Evolutionary conservation across 495 filamentous ascomycete genomes (phyloP), one percentile per base, ranked within the genome.

Genomic region (Usnea hakonensis): DNA sequence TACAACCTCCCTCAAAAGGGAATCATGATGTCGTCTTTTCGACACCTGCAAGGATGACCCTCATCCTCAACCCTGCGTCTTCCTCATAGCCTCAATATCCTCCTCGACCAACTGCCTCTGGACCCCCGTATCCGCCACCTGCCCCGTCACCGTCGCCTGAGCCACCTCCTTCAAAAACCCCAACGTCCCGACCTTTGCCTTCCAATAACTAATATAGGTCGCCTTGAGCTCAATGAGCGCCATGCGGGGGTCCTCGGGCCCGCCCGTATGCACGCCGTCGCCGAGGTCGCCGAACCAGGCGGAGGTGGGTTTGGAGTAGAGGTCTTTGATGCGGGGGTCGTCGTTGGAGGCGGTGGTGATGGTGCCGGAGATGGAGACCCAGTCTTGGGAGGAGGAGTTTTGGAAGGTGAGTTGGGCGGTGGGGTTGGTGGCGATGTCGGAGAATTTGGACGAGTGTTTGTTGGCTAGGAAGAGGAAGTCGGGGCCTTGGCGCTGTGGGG

Each of bases 221-320:
- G 82, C 79, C 74, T 81, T 81, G 36, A 91, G 81, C 58, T 81
- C 80, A 57, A 93, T 88, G 50, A 91, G 68, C 32, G 78, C 81
- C 70, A 78, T 75, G 8, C 76, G 55, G 26, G 76, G 76, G 62
- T 79, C 76, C 5, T 76, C 70, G 0, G 71, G 55, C 10, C 55
- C 67, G 4, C 74, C 76, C 50, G 64, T 70, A 50, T 79, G 76
- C 44, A 68, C 68, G 30, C 76, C 76, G 64, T 78, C 76, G 6
- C 74, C 74, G 35, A 79, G 59, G 65, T 79, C 75, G 7, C 76
- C 76, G 43, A 78, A 79, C 76, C 76, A 79, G 5, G 74, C 75
- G 17, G 60, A 68, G n/a, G 67, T 60, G 37, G 54, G 58, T 35
- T 63, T 63, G 23, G 54, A 69, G 54, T 70, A 77, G 36, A 78